Base-by-base conservation (phyloP, 2,329 filamentous ascomycete genomes). In the Penicillium sp. region DNA sequence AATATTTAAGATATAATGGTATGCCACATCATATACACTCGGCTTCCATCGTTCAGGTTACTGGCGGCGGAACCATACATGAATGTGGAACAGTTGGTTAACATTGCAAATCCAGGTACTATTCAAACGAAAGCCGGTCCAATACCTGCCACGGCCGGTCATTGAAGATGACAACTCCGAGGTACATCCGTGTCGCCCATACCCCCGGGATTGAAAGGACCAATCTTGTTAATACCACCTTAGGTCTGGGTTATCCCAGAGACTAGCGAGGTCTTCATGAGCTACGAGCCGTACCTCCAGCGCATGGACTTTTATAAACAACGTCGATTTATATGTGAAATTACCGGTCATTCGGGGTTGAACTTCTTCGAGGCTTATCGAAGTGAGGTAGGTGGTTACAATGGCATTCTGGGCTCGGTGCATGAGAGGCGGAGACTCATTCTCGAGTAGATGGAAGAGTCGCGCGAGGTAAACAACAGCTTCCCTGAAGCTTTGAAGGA, bases 81-180 rank as follows among this genome's bases (percentile, higher is more conserved):
- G 39, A 4, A n/a, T 42, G 14, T 43, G 43, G 55, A 49, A 50
- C 33, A 35, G 53, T 45, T 54, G 55, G 58, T 67, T 71, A 50
- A 74, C 62, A 39, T 19, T 23, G 25, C 46, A 26, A 39, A 54
- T 51, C 25, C 72, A 98, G 93, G 93, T 99, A 67, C 84, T 96
- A 63, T 97, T 91, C 78, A 98, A 98, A 81, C 87, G 95, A 69
- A 98, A 98, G 78, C 93, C 93, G 56, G 92, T 98, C 71, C 88
- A 91, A 78, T 90, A 92, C 73, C 81, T 93, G 65, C 84, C 89
- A 50, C 82, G 83, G 48, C 89, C 90, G 23, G 80, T 84, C 52
- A 85, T 93, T 64, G 83, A 92, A 66, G 88, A 95, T 80, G 91
- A 96, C 64, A 87, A 90, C 69, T 83, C 85, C 67, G 92, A 98